Evolutionary conservation across 805 yeast species (phyloP).

Genomic region (Metschnikowia reukaufii): DNA sequence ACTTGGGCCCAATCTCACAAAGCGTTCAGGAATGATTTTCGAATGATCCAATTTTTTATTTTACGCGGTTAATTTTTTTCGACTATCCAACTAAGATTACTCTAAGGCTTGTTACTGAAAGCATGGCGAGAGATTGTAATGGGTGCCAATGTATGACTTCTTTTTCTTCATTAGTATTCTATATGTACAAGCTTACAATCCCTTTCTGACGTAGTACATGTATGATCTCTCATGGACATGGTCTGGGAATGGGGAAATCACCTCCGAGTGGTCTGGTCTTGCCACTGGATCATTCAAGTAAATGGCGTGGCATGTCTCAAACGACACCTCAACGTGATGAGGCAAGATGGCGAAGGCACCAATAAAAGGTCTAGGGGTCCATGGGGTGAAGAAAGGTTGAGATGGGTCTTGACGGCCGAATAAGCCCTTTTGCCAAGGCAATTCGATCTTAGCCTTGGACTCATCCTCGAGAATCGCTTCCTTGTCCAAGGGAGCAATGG

Average conservation of each 20-base stretch:
- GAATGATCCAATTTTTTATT: no score
- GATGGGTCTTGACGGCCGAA: constrained; percentile 77
- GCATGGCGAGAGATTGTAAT: no score
- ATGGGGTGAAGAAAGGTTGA: constrained; percentile 91
- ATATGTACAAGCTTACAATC: constrained; percentile 38
- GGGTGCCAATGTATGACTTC: background rate
- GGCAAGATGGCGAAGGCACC: constrained; percentile 93
- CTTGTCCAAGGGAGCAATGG: constrained; percentile 38
- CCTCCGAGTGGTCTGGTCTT: constrained; percentile 95
- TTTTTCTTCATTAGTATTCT: background rate
- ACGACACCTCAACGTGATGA: constrained; percentile 86
- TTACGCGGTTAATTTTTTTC: no score
- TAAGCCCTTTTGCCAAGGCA: constrained; percentile 80
- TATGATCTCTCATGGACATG: constrained; percentile 90
- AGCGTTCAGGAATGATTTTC: no score
- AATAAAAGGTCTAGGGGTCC: constrained; percentile 91
- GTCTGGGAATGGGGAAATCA: constrained; percentile 82
- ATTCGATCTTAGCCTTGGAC: constrained; percentile 45
- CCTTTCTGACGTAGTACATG: constrained; percentile 85
- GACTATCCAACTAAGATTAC: no score
- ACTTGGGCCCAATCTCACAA: no score
- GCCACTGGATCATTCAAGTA: constrained; percentile 96
- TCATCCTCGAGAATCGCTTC: constrained; percentile 54
- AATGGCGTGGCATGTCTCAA: constrained; percentile 92
- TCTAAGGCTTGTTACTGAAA: no score